Evolutionary conservation across 768 basidiomycete genomes (phyloP).

Genomic region (Boletus reticuloceps): DNA sequence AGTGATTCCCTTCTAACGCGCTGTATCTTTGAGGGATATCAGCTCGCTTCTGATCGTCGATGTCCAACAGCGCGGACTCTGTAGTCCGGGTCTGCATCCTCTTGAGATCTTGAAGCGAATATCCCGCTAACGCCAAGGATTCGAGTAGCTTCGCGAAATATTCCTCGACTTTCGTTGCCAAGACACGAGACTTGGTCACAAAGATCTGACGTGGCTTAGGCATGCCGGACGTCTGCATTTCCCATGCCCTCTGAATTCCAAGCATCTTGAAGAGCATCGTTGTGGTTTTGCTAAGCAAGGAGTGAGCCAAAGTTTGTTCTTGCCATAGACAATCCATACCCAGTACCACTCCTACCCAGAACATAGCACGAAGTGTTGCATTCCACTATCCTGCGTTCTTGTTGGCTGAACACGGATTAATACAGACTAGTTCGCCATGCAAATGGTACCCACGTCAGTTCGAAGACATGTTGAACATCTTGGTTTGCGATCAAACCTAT

Average conservation of each 20-base stretch:
- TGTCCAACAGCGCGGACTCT: no score
- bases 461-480: constrained; percentile 28
- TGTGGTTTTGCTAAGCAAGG: constrained; percentile 58
- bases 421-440: constrained; percentile 10
- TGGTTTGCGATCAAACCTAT: constrained; percentile 24
- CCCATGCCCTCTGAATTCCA: constrained; percentile 57
- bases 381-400: constrained; percentile 58
- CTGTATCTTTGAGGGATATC: constrained; percentile 49
- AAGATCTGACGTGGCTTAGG: constrained; percentile 65
- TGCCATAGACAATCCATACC: constrained; percentile 36
- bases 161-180: constrained; percentile 69
- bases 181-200: constrained; percentile 64
- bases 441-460: constrained; percentile 19
- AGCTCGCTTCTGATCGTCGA: constrained; percentile 15
- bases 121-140: constrained; percentile 38
- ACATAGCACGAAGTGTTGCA: constrained; percentile 62
- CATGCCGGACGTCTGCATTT: constrained; percentile 29
- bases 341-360: constrained; percentile 70
- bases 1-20: constrained; percentile 54
- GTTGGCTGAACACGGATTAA: constrained; percentile 27
- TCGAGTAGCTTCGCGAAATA: constrained; percentile 54
- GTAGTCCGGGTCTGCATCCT: constrained; percentile 20
- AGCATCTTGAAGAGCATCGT: constrained; percentile 79
- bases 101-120: constrained; percentile 39
- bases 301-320: not conserved